Evolutionary conservation across 1,284 basidiomycete genomes (phyloP), one percentile per base, ranked within the genome.

Genomic region (Papiliotrema terrestris): DNA sequence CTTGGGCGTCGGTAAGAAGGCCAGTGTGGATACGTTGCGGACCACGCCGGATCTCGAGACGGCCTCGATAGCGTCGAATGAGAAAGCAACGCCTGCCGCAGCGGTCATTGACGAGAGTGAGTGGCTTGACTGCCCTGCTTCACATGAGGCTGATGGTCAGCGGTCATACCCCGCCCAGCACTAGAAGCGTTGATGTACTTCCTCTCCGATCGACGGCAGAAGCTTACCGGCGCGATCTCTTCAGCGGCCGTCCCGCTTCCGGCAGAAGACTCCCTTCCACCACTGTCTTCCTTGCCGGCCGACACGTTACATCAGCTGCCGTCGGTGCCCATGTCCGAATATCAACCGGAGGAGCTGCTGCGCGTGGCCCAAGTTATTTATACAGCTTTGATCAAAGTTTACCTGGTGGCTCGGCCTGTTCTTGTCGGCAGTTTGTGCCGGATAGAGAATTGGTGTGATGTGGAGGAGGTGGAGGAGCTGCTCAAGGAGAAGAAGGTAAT

Each of bases 371-470:
- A 96, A 76, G 85, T 97, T 20, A 89, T 98, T 20, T 93, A 98
- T 71, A 98, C 96, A 0, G 92, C 90, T 8, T 78, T 98, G 60
- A 94, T 98, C 79, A 96, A 96, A 77, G 87, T 88, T 9, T 98
- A 96, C 73, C 78, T 98, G 20, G 81, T 89, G 37, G 87, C 88
- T 29, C 82, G 89, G 54, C 93, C 95, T 0, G 84, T 83, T 9
- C 78, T 98, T 56, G 79, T 98, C 4, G 92, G 91, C 0, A 85
- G 91, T 23, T 75, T 98, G 43, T 98, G 95, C 75, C 83, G 96
- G 38, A 81, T 95, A 39, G 85, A 90, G 20, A 98, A 98, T 74
- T 98, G 93, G 91, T 98, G 94, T 75, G 92, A 98, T 69, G 92
- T 98, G 0, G 85, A 86, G 1, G 91, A 98, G 70, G 91, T 98